Percentiles rank a stretch among this genome's conserved stretches.
Conservation (phyloP, 768 basidiomycete genomes). For the Kwoniella sp. region DNA sequence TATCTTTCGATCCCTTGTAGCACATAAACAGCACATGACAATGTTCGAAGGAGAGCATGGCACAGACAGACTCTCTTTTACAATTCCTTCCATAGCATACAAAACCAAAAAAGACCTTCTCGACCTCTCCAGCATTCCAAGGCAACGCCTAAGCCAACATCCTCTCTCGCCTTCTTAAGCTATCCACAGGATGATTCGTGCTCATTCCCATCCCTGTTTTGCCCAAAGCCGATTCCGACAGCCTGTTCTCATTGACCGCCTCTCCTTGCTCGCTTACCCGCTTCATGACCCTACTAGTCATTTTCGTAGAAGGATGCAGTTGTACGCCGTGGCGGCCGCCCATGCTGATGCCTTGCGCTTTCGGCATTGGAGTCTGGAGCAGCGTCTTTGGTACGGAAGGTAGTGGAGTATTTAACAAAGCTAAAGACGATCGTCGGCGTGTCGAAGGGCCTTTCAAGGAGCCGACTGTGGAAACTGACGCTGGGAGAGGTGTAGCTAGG, state of each 20-base stretch:
- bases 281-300: conserved; percentile 16
- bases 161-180: conserved; percentile 18
- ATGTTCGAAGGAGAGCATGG: too few species aligned
- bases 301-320: conserved; percentile 20
- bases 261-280: conserved; percentile 19
- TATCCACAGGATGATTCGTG: not conserved
- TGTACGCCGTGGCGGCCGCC: conserved; percentile 16
- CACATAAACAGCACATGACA: too few species aligned
- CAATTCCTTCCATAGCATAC: too few species aligned
- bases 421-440: conserved; percentile 33
- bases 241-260: not conserved
- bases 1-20: too few species aligned
- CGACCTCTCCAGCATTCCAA: too few species aligned
- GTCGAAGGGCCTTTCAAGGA: not conserved
- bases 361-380: conserved; percentile 7
- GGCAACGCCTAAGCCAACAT: conserved; percentile 27
- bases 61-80: too few species aligned
- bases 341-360: not conserved
- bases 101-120: too few species aligned
- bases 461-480: not conserved
- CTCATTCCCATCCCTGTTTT: too few species aligned
- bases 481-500: conserved; percentile 12
- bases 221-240: not conserved
- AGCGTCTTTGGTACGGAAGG: conserved; percentile 5
- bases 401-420: conserved; percentile 30